Evolutionary conservation across 1,139 yeast genomes (phyloP).

Genomic region (Yamadazyma siamensis): DNA sequence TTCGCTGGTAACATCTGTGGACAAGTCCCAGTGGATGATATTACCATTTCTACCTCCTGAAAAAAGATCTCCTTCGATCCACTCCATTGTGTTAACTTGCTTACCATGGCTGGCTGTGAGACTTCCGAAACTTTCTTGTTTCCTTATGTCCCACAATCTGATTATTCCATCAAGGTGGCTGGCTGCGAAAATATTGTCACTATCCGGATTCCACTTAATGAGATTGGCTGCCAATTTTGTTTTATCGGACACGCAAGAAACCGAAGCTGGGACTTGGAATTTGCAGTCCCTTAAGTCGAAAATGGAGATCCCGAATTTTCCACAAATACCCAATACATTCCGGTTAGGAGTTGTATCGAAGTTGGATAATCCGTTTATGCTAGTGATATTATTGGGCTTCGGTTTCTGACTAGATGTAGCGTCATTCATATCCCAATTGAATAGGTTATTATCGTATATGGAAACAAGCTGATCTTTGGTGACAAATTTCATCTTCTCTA

Average conservation of each 20-base stretch:
- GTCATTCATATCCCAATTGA: conserved; percentile 69
- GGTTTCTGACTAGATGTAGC: conserved; percentile 31
- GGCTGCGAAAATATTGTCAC: conserved; percentile 63
- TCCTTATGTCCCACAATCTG: conserved; percentile 75
- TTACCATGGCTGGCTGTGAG: conserved; percentile 55
- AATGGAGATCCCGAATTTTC: conserved; percentile 67
- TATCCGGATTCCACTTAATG: conserved; percentile 62
- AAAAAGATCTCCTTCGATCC: conserved; percentile 60
- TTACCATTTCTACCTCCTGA: conserved; percentile 72
- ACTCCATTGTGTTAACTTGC: conserved; percentile 53
- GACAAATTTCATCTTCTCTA: conserved; percentile 26
- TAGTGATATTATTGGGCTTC: conserved; percentile 49
- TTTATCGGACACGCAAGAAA: conserved; percentile 13
- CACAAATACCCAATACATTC: conserved; percentile 53
- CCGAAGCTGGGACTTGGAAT: conserved; percentile 31
- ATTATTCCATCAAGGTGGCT: conserved; percentile 59
- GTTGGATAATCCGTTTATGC: conserved; percentile 47
- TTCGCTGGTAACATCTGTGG: conserved; percentile 21
- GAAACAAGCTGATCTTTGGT: conserved; percentile 38
- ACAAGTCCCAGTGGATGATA: conserved; percentile 69
- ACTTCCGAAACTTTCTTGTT: conserved; percentile 50
- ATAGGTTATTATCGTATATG: conserved; percentile 59
- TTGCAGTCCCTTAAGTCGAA: conserved; percentile 56
- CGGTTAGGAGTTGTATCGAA: conserved; percentile 49
- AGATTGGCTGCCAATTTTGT: conserved; percentile 28